Base-by-base conservation (phyloP, 176 grass and related monocot genomes). In the Cenchrus americanus region DNA sequence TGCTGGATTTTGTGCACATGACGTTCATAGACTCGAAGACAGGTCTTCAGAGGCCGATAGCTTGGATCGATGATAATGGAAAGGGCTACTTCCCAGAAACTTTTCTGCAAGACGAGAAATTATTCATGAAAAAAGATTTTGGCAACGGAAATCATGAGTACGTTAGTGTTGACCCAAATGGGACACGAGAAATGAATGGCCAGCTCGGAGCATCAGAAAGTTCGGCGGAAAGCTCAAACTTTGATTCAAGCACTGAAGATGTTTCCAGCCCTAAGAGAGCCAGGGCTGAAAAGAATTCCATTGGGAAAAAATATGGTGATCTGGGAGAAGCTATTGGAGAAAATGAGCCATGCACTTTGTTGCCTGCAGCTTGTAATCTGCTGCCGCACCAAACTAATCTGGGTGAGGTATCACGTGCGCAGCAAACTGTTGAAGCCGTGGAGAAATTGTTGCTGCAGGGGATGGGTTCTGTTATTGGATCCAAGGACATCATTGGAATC, bases 1-100 rank as follows among this genome's bases (percentile, higher is more conserved):
- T 99, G 75, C 83, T 99, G 55, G 97, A 99, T 73, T 99, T 99
- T 66, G 89, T 92, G 5, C 85, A 92, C 76, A 96, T 99, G 96
- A 79, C 92, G 27, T 92, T 83, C 55, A 62, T 94, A 43, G 80
- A 92, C 59, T 77, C 67, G 2, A 85, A 82, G 88, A 90, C 89
- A 12, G 96, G 91, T 23, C 50, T 88, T 37, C 86, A 92, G 59
- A 99, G 80, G 40, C 93, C 93, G 0, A 83, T 99, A 66, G 96
- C 89, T 80, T 99, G 96, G 96, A 90, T 96, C 80, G 96, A 96
- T 87, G 87, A 85, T 37, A 82, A 85, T 76, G 91, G 74, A 62
- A 96, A 90, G 81, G 64, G 49, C 8, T 99, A 87, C 80, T 90
- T 96, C 73, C 96, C 96, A 3, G 97, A 92, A 82, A 85, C 80